These are phyloP conservation scores for Fusarium keratoplasticum DNA, from an alignment of 2,329 filamentous ascomycete species.

Conservation along the genomic window DNA sequence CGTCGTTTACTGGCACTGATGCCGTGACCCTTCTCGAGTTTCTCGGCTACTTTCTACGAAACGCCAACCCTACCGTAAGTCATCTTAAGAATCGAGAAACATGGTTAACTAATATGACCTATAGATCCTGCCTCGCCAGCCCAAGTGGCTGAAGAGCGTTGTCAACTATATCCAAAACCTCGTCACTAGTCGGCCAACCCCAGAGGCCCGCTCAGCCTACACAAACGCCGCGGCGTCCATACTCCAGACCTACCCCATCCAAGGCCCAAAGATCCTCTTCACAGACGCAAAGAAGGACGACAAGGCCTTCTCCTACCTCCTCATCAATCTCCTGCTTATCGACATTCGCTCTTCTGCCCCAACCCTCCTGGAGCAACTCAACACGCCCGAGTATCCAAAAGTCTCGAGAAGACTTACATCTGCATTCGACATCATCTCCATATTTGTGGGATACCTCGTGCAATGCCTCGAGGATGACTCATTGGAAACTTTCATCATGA, in stretches of 20 bases:
- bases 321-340: slow-evolving; percentile 73
- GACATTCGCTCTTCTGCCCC: slow-evolving; percentile 74
- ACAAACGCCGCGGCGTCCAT: slow-evolving; percentile 69
- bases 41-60: slow-evolving; percentile 63
- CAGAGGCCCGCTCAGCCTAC: slow-evolving; percentile 67
- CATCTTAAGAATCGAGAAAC: neutral
- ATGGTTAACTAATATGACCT: slow-evolving; percentile 14
- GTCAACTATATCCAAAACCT: slow-evolving; percentile 63
- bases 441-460: slow-evolving; percentile 70
- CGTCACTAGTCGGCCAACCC: slow-evolving; percentile 65
- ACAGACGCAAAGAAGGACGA: slow-evolving; percentile 54
- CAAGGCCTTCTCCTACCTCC: slow-evolving; percentile 70
- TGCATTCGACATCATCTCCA: slow-evolving; percentile 71
- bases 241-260: slow-evolving; percentile 64
- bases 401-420: slow-evolving; percentile 67
- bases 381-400: slow-evolving; percentile 63
- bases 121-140: slow-evolving; percentile 61
- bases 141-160: slow-evolving; percentile 65
- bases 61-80: slow-evolving; percentile 61
- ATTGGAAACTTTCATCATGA: slow-evolving; percentile 57
- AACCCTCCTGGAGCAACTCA: slow-evolving; percentile 67
- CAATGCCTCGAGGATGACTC: slow-evolving; percentile 63
- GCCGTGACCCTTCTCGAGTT: slow-evolving; percentile 70
- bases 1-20: slow-evolving; percentile 69
- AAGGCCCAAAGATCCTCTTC: slow-evolving; percentile 64